Conservation (phyloP, 2,329 filamentous ascomycete species). For the Diplodia sapinea region DNA sequence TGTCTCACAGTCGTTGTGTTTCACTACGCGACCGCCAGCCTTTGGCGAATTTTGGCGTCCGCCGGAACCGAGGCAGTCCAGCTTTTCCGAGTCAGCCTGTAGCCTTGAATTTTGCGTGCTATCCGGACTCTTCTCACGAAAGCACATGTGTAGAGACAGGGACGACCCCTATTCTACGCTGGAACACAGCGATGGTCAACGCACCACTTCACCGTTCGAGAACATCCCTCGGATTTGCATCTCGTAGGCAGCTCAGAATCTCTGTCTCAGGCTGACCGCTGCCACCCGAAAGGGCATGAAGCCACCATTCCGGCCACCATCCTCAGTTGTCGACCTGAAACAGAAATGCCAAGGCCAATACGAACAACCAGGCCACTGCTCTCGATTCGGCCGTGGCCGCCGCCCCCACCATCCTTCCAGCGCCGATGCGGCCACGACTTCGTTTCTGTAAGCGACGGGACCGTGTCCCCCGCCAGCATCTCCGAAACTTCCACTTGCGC, state of each 20-base stretch:
- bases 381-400: not conserved
- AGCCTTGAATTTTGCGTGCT: not conserved
- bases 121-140: too few species aligned
- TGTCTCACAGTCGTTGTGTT: not conserved
- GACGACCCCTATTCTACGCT: too few species aligned
- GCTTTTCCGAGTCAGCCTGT: not conserved
- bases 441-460: not conserved
- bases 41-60: not conserved
- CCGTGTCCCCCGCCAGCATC: not conserved
- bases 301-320: not conserved
- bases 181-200: too few species aligned
- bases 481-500: not conserved
- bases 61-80: not conserved
- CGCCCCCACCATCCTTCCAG: accelerated
- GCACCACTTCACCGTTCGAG: too few species aligned
- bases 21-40: not conserved
- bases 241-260: not conserved
- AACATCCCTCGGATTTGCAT: not conserved
- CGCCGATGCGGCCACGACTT: not conserved
- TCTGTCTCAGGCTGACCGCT: constrained; percentile 8
- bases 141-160: too few species aligned
- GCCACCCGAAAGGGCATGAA: not conserved
- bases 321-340: not conserved
- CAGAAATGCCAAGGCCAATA: constrained; percentile 5
- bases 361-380: not conserved